Base-by-base conservation (phyloP, 345 rosid species). In the Acer campestre region DNA sequence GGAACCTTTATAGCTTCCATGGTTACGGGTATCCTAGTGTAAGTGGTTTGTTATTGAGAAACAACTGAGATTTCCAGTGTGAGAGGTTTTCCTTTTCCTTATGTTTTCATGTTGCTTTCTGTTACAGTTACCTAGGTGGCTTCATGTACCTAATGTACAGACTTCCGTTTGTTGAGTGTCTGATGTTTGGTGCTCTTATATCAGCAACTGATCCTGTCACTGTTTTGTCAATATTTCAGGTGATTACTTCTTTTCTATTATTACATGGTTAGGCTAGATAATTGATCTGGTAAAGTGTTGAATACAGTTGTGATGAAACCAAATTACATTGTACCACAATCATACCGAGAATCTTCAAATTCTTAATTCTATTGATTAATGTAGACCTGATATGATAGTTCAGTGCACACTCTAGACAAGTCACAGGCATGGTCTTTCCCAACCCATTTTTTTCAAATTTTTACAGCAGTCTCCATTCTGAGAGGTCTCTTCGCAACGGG, bases 171-270 rank as follows among this genome's bases (percentile, higher is more conserved):
- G 91, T 92, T 73, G 99, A 96, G 84, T 96, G 99, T 76, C 88
- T 96, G 69, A 96, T 94, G 98, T 96, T 96, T 82, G 99, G 99
- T 75, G 94, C 99, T 75, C 95, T 96, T 67, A 96, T 96, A 86
- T 96, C 99, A 13, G 99, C 99, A 71, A 96, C 99, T 0, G 99
- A 96, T 84, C 99, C 99, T 82, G 99, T 96, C 77, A 96, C 99
- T 6, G 99, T 96, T 68, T 82, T 96, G 75, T 96, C 99, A 71
- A 94, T 94, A 85, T 96, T 96, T 81, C 99, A 96, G 99, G 99
- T 96, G 65, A 9, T 70, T 75, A 17, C 38, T 9, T 38, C 10
- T 53, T 35, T 35, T 12, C 53, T 75, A 31, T 79, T 80, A 20
- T 64, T 25, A 6, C n/a, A 31, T 62, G 16, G 72, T 77, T n/a